Percentiles rank a stretch among this genome's conserved stretches.
phyloP scores from a whole-genome alignment of 805 yeast genomes.

The Metschnikowia amazonensis region DNA sequence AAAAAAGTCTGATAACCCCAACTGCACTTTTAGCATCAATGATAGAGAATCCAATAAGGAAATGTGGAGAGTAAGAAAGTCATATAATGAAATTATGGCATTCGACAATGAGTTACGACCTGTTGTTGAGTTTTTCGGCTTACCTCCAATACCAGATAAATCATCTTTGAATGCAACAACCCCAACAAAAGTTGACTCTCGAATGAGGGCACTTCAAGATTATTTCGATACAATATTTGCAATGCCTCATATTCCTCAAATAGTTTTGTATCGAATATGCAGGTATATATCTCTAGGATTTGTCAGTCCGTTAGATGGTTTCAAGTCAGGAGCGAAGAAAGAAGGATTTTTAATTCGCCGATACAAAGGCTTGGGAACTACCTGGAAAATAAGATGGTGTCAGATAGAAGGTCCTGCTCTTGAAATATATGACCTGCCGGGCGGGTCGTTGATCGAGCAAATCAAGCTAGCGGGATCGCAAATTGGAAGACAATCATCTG shows the following conservation, averaged over 20 bases:
- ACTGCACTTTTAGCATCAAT: conserved; percentile 56
- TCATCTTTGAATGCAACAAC: conserved; percentile 51
- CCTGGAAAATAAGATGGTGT: conserved; percentile 71
- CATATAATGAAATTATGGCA: conserved; percentile 53
- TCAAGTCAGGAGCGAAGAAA: conserved; percentile 50
- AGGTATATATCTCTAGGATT: conserved; percentile 66
- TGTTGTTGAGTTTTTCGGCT: conserved; percentile 45
- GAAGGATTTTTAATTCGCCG: conserved; percentile 65
- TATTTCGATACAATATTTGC: conserved; percentile 56
- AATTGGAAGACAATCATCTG: conserved; percentile 49
- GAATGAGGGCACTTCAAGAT: conserved; percentile 52
- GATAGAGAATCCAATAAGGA: conserved; percentile 61
- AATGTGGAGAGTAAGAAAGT: conserved; percentile 71
- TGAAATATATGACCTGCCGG: conserved; percentile 54
- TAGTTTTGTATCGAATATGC: conserved; percentile 51
- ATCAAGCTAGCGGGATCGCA: conserved; percentile 49
- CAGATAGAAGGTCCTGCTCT: conserved; percentile 57
- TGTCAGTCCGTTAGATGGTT: conserved; percentile 54
- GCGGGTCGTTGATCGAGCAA: conserved; percentile 52
- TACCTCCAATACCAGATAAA: conserved; percentile 66
- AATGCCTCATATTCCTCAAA: conserved; percentile 55
- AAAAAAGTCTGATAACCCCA: conserved; percentile 53
- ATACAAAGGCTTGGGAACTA: conserved; percentile 57
- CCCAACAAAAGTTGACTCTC: conserved; percentile 61
- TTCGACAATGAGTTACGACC: conserved; percentile 62